phyloP scores from a whole-genome alignment of 495 filamentous ascomycete genomes.

The Penicillium antarcticum region DNA sequence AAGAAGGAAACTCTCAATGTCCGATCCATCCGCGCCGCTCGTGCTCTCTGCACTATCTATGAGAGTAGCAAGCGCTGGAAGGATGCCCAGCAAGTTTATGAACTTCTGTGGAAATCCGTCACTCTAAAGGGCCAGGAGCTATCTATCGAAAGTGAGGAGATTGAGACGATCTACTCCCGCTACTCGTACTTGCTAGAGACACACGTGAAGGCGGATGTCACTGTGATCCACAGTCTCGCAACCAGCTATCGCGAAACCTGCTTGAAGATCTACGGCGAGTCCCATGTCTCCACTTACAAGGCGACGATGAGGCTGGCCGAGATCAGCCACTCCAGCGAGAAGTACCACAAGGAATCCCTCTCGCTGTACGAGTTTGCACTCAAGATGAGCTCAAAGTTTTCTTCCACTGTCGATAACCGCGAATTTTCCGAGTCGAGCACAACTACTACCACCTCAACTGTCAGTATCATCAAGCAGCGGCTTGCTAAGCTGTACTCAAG shows the following conservation, averaged over 20 bases:
- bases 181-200: too few relatives aligned
- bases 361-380: constrained; percentile 53
- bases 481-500: too few relatives aligned
- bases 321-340: constrained; percentile 48
- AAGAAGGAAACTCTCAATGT: constrained; percentile 44
- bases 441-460: too few relatives aligned
- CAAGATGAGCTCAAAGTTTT: constrained; percentile 30
- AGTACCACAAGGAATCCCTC: constrained; percentile 51
- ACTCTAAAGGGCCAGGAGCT: too few relatives aligned
- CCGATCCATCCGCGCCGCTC: constrained; percentile 36
- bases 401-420: constrained; percentile 10
- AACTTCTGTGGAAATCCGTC: too few relatives aligned
- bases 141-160: too few relatives aligned
- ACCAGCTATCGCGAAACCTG: constrained; percentile 52
- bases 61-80: constrained; percentile 39
- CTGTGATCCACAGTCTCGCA: constrained; percentile 24
- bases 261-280: constrained; percentile 48
- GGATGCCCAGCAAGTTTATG: not conserved
- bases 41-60: constrained; percentile 37
- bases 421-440: too few relatives aligned
- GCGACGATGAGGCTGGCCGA: constrained; percentile 52
- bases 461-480: too few relatives aligned
- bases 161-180: too few relatives aligned
- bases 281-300: constrained; percentile 45
- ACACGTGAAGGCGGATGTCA: too few relatives aligned